These are phyloP conservation scores for Colletotrichum eremochloae DNA, from an alignment of 2,329 filamentous ascomycete genomes.

Conservation along the genomic window DNA sequence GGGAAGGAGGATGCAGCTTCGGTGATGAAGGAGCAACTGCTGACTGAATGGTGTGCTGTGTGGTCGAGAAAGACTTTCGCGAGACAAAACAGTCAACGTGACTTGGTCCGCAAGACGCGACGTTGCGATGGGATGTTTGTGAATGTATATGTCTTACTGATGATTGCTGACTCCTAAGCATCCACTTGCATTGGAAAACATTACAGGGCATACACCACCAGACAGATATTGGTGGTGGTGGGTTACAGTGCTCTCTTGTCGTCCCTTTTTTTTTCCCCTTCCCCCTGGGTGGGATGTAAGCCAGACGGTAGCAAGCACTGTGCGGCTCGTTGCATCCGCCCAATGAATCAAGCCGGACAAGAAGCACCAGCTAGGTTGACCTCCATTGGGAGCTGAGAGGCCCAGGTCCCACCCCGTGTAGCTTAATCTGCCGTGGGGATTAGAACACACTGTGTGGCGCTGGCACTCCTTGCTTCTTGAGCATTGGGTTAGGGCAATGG, in stretches of 20 bases:
- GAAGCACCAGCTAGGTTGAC: conserved; percentile 27
- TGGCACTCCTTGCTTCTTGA: neutral
- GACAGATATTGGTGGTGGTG: conserved; percentile 12
- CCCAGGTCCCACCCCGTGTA: conserved; percentile 20
- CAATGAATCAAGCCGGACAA: conserved; percentile 32
- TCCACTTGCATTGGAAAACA: conserved; percentile 19
- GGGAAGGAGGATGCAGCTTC: no score
- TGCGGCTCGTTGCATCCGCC: conserved; percentile 31
- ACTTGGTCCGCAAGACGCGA: neutral
- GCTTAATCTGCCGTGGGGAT: conserved; percentile 30
- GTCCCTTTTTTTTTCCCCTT: no score
- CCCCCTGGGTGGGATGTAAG: no score
- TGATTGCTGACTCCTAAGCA: conserved; percentile 8
- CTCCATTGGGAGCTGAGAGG: neutral
- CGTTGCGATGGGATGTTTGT: conserved; percentile 1
- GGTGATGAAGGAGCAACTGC: neutral
- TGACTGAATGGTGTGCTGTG: neutral
- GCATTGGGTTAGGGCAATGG: neutral
- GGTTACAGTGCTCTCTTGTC: conserved; percentile 6
- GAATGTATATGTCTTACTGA: conserved; percentile 8
- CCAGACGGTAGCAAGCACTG: conserved; percentile 24
- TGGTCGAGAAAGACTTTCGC: neutral
- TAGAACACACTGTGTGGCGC: conserved; percentile 31
- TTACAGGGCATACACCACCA: conserved; percentile 17
- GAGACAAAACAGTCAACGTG: neutral